These are phyloP conservation scores for Domatiomyces catenatus DNA, from an alignment of 2,329 filamentous ascomycete genomes.

Conservation along the genomic window DNA sequence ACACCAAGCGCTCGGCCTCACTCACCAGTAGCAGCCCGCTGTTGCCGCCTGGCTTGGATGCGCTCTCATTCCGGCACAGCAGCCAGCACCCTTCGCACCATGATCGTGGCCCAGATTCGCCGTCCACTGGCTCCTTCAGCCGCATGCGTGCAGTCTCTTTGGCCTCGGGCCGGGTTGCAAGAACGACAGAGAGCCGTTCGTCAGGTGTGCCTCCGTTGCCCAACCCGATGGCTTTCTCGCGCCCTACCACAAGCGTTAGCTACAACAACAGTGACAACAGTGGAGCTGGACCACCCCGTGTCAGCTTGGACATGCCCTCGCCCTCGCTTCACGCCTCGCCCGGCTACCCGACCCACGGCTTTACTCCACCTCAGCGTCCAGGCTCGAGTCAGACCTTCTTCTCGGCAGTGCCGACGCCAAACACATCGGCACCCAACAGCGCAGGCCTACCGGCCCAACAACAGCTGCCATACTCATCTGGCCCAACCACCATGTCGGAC, in stretches of 20 bases:
- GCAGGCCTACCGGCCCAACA: neutral
- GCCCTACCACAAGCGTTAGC: neutral
- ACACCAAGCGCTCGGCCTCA: constrained; percentile 28
- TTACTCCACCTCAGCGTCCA: constrained; percentile 16
- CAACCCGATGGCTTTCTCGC: neutral
- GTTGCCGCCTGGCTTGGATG: constrained; percentile 17
- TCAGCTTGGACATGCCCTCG: constrained; percentile 32
- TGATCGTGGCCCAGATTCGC: constrained; percentile 6
- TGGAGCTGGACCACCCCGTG: constrained; percentile 20
- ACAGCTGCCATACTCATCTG: neutral
- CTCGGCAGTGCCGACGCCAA: constrained; percentile 5
- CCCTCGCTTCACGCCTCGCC: constrained; percentile 17
- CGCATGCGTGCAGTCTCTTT: constrained; percentile 43
- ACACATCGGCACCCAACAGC: neutral
- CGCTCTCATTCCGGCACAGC: neutral
- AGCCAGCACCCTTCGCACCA: neutral
- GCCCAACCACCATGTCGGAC: constrained; percentile 3
- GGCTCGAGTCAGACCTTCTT: constrained; percentile 17
- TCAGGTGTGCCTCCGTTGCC: constrained; percentile 3
- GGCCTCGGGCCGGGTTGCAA: constrained; percentile 26
- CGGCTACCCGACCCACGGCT: constrained; percentile 14
- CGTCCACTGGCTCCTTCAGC: constrained; percentile 37
- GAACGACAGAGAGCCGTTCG: constrained; percentile 5
- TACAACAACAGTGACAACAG: constrained; percentile 2
- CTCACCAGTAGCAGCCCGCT: constrained; percentile 40